Base-by-base conservation (phyloP, 139 green algal species). In the Coelastrella sp. region DNA sequence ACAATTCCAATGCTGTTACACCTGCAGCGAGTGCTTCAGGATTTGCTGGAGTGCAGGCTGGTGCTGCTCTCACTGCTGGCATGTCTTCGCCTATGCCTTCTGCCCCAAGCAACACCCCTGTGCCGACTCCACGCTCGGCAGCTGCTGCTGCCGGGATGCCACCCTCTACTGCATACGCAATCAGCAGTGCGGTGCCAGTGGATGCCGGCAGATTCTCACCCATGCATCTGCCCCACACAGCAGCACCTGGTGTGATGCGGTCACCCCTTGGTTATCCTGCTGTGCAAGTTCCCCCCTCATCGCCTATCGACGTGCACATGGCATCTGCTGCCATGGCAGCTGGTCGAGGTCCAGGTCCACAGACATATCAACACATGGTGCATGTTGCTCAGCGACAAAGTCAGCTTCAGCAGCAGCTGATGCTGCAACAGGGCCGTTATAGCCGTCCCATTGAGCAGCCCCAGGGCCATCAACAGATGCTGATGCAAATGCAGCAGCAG, bases 351-450 rank as follows among this genome's bases (percentile, higher is more conserved):
- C 19, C 69, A 63, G 41, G 73, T 15, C 51, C 34, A 0, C 21
- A n/a, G 6, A 51, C 71, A 53, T 82, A 82, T 41, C 75, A 82
- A 53, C 75, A 82, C 35, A 71, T 82, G 74, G 25, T 81, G 75
- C 53, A 64, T 32, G 53, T 82, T 15, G 75, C 75, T n/a, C 75
- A 82, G 53, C 35, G 75, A 8, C 75, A 82, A 53, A 82, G 75
- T 60, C 75, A 82, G 75, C 75, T 82, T 51, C 75, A 82, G 53
- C 74, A 81, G 50, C 75, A 82, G 75, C 17, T 82, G 75, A 71
- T 82, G 75, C 51, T 82, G 51, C 75, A 82, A 53, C 37, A 41
- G 53, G 32, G 34, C 41, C 34, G 32, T 9, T 82, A 71, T 34
- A 82, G 21, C 23, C 53, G 35, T 3, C 35, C 51, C 4, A 53